Evolutionary conservation across 768 basidiomycete species (phyloP), one percentile per base, ranked within the genome.

Genomic region (Psilocybe cyanescens): DNA sequence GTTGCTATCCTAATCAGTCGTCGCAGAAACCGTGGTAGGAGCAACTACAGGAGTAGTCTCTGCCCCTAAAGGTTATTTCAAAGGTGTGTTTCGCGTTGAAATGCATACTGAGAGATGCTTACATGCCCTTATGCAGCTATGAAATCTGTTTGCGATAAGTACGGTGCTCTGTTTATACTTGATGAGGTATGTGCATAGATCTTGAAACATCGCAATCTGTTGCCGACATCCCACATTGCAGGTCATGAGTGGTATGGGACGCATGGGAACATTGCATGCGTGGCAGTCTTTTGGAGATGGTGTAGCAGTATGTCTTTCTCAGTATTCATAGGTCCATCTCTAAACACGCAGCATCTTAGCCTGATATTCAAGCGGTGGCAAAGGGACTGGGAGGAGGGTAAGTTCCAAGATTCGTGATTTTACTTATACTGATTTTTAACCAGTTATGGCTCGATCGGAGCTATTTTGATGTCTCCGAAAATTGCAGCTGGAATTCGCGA

Each of bases 301-400:
- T 28, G 84, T 80, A 39, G 76, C 85, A 14, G 83, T 83, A 59
- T 50, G 78, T 68, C 17, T 55, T 56, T 45, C 7, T 9, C 41
- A 14, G 19, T 59, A 19, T 31, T 29, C 19, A 56, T 46, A 7
- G n/a, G 33, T 35, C 4, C 55, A 1, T 8, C 17, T 62, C 54
- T 14, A 58, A 50, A 58, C 33, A 55, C 37, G 16, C 62, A 28
- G 16, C 62, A 28, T 17, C 59, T 1, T 62, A 83, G 81, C 94
- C 95, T 44, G 94, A 96, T 74, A 80, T 96, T 31, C 94, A 96
- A 74, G 91, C 92, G 6, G 81, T 95, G 31, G 95, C 94, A 1
- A 96, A 97, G 72, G 93, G 94, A 12, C 83, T 96, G 6, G 94
- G 92, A 51, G 94, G 93, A 75, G 94, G 94, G 87, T 92, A 72